These are phyloP conservation scores for Apophysomyces elegans DNA, from an alignment of 371 early-diverging fungal species.

Conservation along the genomic window DNA sequence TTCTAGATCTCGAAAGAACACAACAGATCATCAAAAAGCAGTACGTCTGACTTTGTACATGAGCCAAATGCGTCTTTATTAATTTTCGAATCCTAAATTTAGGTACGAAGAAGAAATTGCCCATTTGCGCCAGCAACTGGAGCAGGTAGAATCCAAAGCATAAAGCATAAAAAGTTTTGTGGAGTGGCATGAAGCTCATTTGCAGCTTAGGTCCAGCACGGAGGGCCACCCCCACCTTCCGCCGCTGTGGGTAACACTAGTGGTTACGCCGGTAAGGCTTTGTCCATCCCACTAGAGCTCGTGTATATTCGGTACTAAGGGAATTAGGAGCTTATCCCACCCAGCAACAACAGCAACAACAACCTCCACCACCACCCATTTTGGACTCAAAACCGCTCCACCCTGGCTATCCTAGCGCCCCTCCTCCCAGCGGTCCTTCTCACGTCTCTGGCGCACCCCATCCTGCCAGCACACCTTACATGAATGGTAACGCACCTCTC, in stretches of 20 bases:
- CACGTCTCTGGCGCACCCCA: conserved; percentile 30
- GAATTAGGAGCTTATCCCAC: neutral
- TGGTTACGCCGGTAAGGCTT: conserved; percentile 17
- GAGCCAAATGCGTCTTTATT: neutral
- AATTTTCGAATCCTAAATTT: conserved; percentile 6
- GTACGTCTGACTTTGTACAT: conserved; percentile 37
- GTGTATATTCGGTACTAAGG: neutral
- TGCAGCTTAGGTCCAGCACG: neutral
- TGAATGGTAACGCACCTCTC: conserved; percentile 46
- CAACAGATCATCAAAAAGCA: conserved; percentile 78
- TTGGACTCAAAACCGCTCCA: conserved; percentile 40
- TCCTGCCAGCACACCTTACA: conserved; percentile 38
- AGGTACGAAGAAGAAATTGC: conserved; percentile 59
- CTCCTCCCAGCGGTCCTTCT: conserved; percentile 11
- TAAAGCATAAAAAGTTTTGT: conserved; percentile 1
- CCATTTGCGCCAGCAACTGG: conserved; percentile 47
- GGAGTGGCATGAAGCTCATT: neutral
- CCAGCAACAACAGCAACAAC: conserved; percentile 10
- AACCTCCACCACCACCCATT: conserved; percentile 21
- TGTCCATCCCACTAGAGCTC: neutral
- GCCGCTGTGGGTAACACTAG: conserved; percentile 11
- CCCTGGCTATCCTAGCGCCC: conserved; percentile 15
- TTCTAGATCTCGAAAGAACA: conserved; percentile 81
- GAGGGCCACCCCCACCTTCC: conserved; percentile 5
- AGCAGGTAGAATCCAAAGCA: conserved; percentile 25